Base-by-base conservation (phyloP, 345 rosid genomes). In the Citrus sp. region DNA sequence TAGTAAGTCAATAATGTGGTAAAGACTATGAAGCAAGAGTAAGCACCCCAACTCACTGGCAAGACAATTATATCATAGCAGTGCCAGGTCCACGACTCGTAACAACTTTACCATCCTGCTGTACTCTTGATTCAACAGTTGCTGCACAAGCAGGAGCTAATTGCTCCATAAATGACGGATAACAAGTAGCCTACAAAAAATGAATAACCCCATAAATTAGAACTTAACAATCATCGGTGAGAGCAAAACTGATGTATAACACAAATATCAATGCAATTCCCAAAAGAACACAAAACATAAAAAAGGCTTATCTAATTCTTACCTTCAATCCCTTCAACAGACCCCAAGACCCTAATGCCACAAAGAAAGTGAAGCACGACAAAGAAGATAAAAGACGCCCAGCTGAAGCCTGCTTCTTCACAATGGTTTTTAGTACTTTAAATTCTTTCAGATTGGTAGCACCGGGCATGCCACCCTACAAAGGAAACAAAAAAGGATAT, bases 391-490 rank as follows among this genome's bases (percentile, higher is more conserved):
- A 63, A 63, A 86, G 92, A 46, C 93, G 88, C 77, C 95, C 97
- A 71, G 88, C 92, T n/a, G n/a, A 69, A 34, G 92, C 97, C 74
- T 96, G 98, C 76, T 92, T 94, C 90, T 90, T 91, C 65, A 55
- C 86, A 88, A 94, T 62, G 81, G 72, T 32, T 32, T 32, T 5
- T 32, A 32, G 3, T 34, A 34, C 35, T 34, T 34, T 5, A 34
- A 6, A 34, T 34, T 34, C 35, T 4, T 34, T 34, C 35, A 34
- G 5, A 34, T 34, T 34, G 35, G 35, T 34, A 55, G 96, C 97
- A 27, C 99, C 98, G 0, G 98, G 98, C 86, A 93, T 85, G 62
- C 99, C 99, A 79, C 98, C 99, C 98, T 95, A 67, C 14, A 63
- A 32, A 46, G 67, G 27, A 42, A 28, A 55, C 51, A 61, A 30